Evolutionary conservation across 208 protist species (phyloP).

Genomic region (Crithidia expoeki): DNA sequence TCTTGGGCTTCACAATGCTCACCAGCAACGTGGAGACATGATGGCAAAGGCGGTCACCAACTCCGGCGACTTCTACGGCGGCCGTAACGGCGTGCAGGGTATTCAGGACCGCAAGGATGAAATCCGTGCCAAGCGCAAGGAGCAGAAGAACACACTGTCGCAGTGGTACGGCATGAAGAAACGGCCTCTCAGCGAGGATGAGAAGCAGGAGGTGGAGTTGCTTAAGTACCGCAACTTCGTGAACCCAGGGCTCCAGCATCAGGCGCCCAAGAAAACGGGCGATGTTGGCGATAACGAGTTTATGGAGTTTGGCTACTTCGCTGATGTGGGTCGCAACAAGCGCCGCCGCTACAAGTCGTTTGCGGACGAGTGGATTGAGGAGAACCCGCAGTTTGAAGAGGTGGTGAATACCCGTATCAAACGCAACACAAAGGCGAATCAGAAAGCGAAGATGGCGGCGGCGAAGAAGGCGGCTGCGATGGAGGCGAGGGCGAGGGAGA

Average conservation of each 20-base stretch:
- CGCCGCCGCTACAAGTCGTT: slow-evolving; percentile 82
- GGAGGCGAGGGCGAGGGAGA: slow-evolving; percentile 61
- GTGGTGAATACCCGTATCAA: slow-evolving; percentile 77
- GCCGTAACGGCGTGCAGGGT: slow-evolving; percentile 69
- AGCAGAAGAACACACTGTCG: slow-evolving; percentile 75
- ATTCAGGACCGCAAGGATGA: slow-evolving; percentile 73
- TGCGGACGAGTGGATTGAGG: slow-evolving; percentile 89
- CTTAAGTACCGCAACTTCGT: slow-evolving; percentile 91
- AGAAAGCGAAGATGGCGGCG: slow-evolving; percentile 65
- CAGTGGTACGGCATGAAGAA: slow-evolving; percentile 92
- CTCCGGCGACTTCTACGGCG: slow-evolving; percentile 64
- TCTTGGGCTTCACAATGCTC: slow-evolving; percentile 25
- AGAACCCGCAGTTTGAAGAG: slow-evolving; percentile 82
- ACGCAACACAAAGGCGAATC: slow-evolving; percentile 75
- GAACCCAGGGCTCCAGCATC: slow-evolving; percentile 73
- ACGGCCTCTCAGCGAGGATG: slow-evolving; percentile 46
- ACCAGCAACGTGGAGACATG: slow-evolving; percentile 64
- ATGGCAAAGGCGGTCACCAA: slow-evolving; percentile 87
- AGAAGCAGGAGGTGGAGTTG: slow-evolving; percentile 83
- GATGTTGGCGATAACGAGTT: slow-evolving; percentile 58
- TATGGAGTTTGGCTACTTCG: slow-evolving; percentile 88
- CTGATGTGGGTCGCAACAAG: slow-evolving; percentile 78
- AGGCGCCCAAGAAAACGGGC: slow-evolving; percentile 77
- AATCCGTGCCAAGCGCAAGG: slow-evolving; percentile 63
- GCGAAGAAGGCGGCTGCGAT: slow-evolving; percentile 57